Evolutionary conservation across 1,284 basidiomycete species (phyloP), one percentile per base, ranked within the genome.

Genomic region (Ustilago tritici): DNA sequence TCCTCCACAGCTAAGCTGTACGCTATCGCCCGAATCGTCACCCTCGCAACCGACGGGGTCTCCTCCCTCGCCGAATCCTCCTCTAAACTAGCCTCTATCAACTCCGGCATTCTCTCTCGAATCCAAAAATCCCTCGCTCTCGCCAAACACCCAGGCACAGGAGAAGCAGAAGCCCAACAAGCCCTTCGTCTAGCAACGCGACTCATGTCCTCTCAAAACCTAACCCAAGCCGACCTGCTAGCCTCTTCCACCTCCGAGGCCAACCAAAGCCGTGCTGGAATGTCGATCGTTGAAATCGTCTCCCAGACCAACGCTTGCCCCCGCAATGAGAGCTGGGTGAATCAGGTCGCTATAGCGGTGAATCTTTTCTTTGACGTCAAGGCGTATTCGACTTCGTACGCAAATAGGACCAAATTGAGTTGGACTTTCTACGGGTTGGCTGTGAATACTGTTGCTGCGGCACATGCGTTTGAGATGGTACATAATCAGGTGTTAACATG

Each of bases 371-470:
- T 79, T 38, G 68, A 72, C 47, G 77, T 79, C 40, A 76, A 79
- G 41, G 70, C 68, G 10, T 79, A 76, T 41, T 65, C 67, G 7
- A 76, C 72, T 7, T 64, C 67, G 8, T 72, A 70, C n/a, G 62
- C 53, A 1, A 70, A 70, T 19, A 58, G 74, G 2, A 70, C 68
- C 14, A 66, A 62, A 19, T 54, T 79, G 10, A 76, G 70, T 46
- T 79, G 72, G 70, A 78, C 78, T 0, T 81, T 81, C 35, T 81
- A 81, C 53, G 79, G 80, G 2, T 47, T 82, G 15, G 71, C 78
- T 11, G 23, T 68, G 19, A 82, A 82, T 53, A 82, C 79, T 14
- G 76, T 79, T 7, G 79, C 80, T 10, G 80, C 80, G 1, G 80
- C 71, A 6, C 52, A 70, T 32, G 78, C 79, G 7, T 82, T 82